Base-by-base conservation (phyloP, 228 moss, liverwort and hornwort species). In the Sphagnum fallax region DNA sequence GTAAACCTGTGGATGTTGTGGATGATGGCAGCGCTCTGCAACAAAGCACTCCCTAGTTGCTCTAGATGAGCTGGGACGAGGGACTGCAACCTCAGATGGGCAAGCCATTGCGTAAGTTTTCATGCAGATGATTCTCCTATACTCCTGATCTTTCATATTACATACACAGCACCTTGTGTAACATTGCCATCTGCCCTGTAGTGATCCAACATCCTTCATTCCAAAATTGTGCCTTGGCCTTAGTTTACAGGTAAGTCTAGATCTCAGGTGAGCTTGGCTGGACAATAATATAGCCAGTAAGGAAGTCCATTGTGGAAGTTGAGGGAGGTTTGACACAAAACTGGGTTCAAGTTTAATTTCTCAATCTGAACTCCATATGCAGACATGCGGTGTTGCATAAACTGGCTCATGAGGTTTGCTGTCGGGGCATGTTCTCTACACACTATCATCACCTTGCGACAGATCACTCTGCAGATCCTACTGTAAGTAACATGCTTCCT, bases 381-480 rank as follows among this genome's bases (percentile, higher is more conserved):
- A 98, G 98, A 71, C 87, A 98, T 77, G 80, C 98, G 52, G 98
- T 98, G 48, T 76, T 98, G 73, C 70, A 83, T 71, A 82, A 85
- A 11, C 75, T 98, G 49, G 87, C 92, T 48, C 87, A 87, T 68
- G 68, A 76, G 66, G 78, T 86, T 73, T 94, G 94, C 7, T 98
- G 98, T 71, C 76, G 98, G 78, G 98, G 98, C 71, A 82, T 98
- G 72, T 98, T 98, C 76, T 91, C 98, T 58, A 98, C 98, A n/a
- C 98, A 98, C 69, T 98, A 98, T 75, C 98, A 98, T 78, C 92
- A 92, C 50, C 94, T 98, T 70, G 94, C 98, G 11, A 79, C 85
- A 8, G 85, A 90, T 48, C 91, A 89, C 68, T 81, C 81, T 47
- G 62, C 77, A 10, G 89, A 94, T 61, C 67, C 86, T 52, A 79